Percentiles rank a stretch among this genome's conserved stretches.
Evolutionary conservation across 805 yeast species (phyloP).

Genomic region (Dipodascus albidus): DNA sequence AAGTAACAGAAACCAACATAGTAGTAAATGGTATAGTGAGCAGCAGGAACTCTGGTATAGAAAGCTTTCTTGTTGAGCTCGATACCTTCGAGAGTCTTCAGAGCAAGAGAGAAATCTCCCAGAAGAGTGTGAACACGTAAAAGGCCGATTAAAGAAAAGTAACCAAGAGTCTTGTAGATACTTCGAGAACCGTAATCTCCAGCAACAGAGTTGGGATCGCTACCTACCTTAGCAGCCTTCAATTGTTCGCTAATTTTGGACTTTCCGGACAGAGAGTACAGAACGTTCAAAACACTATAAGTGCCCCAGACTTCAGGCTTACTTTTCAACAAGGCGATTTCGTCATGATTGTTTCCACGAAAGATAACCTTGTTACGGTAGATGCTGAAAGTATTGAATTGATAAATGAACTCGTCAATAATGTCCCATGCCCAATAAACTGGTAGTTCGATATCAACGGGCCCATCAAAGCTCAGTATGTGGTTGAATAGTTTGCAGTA

Average conservation of each 20-base stretch:
- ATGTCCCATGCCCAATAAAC: slow-evolving; percentile 42
- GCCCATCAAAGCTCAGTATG: slow-evolving; percentile 33
- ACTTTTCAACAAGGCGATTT: slow-evolving; percentile 28
- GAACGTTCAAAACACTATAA: slow-evolving; percentile 36
- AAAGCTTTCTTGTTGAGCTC: slow-evolving; percentile 37
- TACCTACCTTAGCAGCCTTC: slow-evolving; percentile 23
- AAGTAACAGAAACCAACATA: slow-evolving; percentile 40
- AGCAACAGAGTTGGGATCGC: slow-evolving; percentile 24
- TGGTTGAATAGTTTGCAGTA: slow-evolving; percentile 37
- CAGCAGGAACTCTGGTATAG: slow-evolving; percentile 36
- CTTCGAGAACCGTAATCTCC: slow-evolving; percentile 35
- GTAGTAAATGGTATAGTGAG: slow-evolving; percentile 40
- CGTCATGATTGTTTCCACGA: slow-evolving; percentile 23
- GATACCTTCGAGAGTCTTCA: slow-evolving; percentile 37
- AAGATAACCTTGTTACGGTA: slow-evolving; percentile 30
- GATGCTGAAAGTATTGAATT: slow-evolving; percentile 34
- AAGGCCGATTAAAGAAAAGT: slow-evolving; percentile 37
- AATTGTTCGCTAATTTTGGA: slow-evolving; percentile 31
- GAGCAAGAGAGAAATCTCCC: slow-evolving; percentile 39
- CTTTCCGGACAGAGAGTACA: slow-evolving; percentile 35
- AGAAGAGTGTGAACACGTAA: slow-evolving; percentile 38
- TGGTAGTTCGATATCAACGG: slow-evolving; percentile 36
- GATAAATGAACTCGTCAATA: slow-evolving; percentile 41
- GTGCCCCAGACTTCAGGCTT: slow-evolving; percentile 36
- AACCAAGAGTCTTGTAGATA: slow-evolving; percentile 36